phyloP scores from a whole-genome alignment of 2,329 filamentous ascomycete species.

The Colletotrichum trifolii region DNA sequence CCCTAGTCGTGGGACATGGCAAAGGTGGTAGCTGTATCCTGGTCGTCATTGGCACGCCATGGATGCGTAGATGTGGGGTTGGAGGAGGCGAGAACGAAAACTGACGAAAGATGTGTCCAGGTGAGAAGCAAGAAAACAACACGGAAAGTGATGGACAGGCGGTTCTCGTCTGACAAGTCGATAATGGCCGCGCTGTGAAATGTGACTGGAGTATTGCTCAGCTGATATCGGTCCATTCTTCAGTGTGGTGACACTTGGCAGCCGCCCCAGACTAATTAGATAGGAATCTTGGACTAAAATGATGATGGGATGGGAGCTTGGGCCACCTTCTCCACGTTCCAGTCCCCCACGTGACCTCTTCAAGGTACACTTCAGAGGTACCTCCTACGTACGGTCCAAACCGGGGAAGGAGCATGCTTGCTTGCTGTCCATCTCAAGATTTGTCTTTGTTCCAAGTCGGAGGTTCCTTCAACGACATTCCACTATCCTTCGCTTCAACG shows the following conservation, averaged over 20 bases:
- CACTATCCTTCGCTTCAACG: not conserved
- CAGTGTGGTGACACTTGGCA: no score
- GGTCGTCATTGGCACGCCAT: constrained; percentile 2
- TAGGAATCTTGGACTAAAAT: not conserved
- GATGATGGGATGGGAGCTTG: constrained; percentile 18
- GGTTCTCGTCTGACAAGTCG: not conserved
- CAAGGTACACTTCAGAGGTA: no score
- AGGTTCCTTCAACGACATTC: constrained; percentile 1
- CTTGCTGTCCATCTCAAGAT: constrained; percentile 15
- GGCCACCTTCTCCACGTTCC: constrained; percentile 5
- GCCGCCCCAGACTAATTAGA: no score
- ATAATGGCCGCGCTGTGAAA: not conserved
- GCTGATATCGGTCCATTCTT: no score
- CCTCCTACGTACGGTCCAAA: constrained; percentile 2
- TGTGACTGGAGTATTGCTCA: no score
- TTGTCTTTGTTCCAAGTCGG: constrained; percentile 29
- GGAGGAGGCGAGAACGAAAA: not conserved
- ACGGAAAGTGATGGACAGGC: not conserved
- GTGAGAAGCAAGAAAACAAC: not conserved
- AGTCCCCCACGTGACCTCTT: constrained; percentile 24
- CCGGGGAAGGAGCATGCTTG: constrained; percentile 26
- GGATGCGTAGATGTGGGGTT: constrained; percentile 1
- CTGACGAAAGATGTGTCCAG: not conserved
- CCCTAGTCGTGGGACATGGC: not conserved
- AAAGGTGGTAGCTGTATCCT: not conserved